phyloP scores from a whole-genome alignment of 495 filamentous ascomycete species.

The Xylaria flabelliformis region DNA sequence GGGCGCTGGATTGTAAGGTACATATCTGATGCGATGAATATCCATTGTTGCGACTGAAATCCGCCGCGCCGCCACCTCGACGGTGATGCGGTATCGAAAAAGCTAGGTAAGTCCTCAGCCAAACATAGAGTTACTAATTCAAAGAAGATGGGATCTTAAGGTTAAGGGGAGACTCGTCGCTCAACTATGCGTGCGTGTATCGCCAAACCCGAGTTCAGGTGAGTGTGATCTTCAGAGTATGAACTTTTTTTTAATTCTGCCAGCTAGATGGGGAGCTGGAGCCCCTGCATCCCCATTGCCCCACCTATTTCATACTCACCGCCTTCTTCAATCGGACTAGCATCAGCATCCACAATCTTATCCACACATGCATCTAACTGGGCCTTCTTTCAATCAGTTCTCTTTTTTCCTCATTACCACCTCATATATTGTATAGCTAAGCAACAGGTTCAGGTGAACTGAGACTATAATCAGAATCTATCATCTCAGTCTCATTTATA shows the following conservation, averaged over 20 bases:
- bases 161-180: neutral
- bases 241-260: constrained; percentile 32
- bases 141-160: neutral
- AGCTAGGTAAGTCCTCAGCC: neutral
- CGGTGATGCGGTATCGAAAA: constrained; percentile 9
- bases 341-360: neutral
- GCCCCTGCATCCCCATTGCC: constrained; percentile 1
- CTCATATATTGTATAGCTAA: no score
- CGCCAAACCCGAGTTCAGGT: neutral
- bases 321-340: neutral
- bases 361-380: neutral
- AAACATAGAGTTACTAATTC: neutral
- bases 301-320: neutral
- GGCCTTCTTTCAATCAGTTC: neutral
- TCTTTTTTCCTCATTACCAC: no score
- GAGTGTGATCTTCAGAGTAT: neutral
- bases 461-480: neutral
- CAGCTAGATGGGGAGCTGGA: constrained; percentile 16
- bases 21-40: constrained; percentile 95
- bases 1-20: constrained; percentile 89
- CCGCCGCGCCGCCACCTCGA: constrained; percentile 13
- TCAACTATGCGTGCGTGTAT: constrained; percentile 4
- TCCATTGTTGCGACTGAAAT: constrained; percentile 68
- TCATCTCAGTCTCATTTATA: neutral
- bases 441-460: neutral